Percentiles rank a stretch among this genome's conserved stretches.
phyloP scores from a whole-genome alignment of 306 rosid species.

The Rosa lucieae region DNA sequence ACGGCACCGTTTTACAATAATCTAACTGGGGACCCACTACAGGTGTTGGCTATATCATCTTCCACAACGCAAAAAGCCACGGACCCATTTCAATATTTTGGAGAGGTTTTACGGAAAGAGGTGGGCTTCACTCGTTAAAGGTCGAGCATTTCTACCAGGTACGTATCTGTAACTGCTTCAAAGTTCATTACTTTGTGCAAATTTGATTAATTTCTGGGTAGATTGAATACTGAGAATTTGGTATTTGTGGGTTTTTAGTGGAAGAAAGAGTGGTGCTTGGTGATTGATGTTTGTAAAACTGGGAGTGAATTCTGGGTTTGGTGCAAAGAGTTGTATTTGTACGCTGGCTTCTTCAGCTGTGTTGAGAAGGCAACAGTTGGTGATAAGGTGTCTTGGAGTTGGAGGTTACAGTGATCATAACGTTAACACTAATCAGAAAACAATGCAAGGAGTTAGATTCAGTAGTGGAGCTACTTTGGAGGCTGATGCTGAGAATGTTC shows the following conservation, averaged over 20 bases:
- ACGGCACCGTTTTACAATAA: neutral
- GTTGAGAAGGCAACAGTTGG: conserved; percentile 67
- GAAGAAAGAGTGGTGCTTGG: conserved; percentile 36
- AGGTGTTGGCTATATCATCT: neutral
- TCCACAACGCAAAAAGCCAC: neutral
- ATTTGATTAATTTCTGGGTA: conserved; percentile 18
- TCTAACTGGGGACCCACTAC: neutral
- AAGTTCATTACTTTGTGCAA: neutral
- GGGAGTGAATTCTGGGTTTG: conserved; percentile 48
- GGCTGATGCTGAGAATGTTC: conserved; percentile 62
- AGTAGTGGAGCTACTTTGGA: conserved; percentile 34
- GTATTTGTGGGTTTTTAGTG: conserved; percentile 25
- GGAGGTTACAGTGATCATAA: conserved; percentile 39
- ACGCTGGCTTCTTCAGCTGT: conserved; percentile 59
- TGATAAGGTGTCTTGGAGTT: conserved; percentile 68
- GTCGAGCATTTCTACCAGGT: neutral
- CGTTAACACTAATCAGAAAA: conserved; percentile 13
- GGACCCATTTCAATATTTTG: neutral
- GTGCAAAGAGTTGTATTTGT: conserved; percentile 44
- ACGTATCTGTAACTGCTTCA: neutral
- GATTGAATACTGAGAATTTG: neutral
- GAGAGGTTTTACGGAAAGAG: neutral
- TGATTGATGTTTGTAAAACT: conserved; percentile 46
- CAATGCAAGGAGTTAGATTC: conserved; percentile 41
- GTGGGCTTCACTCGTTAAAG: neutral